These are phyloP conservation scores for Obba rivulosa DNA, from an alignment of 768 basidiomycete species.

Conservation along the genomic window DNA sequence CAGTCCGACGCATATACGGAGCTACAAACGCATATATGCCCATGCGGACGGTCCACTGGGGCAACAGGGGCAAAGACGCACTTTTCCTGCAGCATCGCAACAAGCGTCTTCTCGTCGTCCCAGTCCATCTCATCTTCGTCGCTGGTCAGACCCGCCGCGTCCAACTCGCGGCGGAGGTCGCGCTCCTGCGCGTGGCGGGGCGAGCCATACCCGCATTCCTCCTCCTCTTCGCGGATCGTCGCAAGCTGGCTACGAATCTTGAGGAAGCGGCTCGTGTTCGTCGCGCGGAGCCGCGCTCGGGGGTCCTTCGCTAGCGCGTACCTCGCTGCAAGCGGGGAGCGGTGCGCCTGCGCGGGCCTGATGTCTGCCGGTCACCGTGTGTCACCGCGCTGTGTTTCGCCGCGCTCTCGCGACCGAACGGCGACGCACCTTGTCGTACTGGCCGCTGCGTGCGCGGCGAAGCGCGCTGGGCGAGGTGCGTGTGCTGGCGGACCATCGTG, in stretches of 20 bases:
- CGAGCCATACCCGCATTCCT: background rate
- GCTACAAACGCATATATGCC: constrained; percentile 7
- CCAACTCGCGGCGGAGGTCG: constrained; percentile 2
- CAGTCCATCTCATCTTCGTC: constrained; percentile 21
- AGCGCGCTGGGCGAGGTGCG: constrained; percentile 10
- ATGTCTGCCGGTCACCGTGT: constrained; percentile 8
- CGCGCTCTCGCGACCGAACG: background rate
- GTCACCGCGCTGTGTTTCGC: background rate
- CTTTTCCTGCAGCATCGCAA: constrained; percentile 25
- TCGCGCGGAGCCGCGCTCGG: constrained; percentile 9
- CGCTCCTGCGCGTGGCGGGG: too few species aligned
- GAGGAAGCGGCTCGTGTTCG: constrained; percentile 14
- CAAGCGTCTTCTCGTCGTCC: constrained; percentile 28
- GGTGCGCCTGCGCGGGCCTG: constrained; percentile 6
- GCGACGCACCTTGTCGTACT: background rate
- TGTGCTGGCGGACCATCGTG: constrained; percentile 14
- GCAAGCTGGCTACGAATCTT: constrained; percentile 7
- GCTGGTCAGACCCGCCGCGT: background rate
- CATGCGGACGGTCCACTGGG: too few species aligned
- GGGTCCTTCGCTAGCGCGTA: constrained; percentile 5
- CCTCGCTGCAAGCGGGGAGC: constrained; percentile 9
- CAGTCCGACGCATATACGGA: background rate
- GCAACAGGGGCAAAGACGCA: too few species aligned
- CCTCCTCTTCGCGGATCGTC: constrained; percentile 12
- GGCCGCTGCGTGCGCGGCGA: constrained; percentile 8